Percentiles rank a stretch among this genome's conserved stretches.
phyloP scores from a whole-genome alignment of 2,329 filamentous ascomycete species.

The Beauveria varroae region DNA sequence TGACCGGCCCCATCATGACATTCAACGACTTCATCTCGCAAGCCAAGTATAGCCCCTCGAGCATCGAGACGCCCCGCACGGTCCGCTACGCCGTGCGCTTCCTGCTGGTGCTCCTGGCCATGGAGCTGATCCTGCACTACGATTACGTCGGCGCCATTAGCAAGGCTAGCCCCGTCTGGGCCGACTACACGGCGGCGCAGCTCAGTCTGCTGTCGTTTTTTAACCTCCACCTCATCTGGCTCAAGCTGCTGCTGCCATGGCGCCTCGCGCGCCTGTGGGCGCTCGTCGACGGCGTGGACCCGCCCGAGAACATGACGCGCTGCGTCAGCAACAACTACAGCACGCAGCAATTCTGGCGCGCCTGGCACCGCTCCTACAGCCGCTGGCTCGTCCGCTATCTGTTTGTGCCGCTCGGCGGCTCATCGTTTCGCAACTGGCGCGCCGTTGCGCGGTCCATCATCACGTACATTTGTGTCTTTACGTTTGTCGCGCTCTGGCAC shows the following conservation, averaged over 20 bases:
- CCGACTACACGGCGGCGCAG: constrained; percentile 75
- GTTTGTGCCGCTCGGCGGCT: constrained; percentile 82
- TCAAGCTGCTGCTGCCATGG: constrained; percentile 94
- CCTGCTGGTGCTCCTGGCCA: constrained; percentile 67
- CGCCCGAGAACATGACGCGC: constrained; percentile 96
- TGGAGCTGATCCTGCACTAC: constrained; percentile 88
- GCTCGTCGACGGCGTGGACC: constrained; percentile 82
- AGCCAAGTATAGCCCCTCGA: constrained; percentile 63
- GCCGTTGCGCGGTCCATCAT: constrained; percentile 51
- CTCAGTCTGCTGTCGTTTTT: constrained; percentile 88
- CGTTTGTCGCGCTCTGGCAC: constrained; percentile 96
- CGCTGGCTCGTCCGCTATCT: constrained; percentile 92
- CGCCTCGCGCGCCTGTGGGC: constrained; percentile 98
- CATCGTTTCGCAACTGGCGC: constrained; percentile 38
- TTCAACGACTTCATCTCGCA: constrained; percentile 98
- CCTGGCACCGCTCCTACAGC: constrained; percentile 94
- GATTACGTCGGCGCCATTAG: constrained; percentile 92
- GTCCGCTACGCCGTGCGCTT: constrained; percentile 79
- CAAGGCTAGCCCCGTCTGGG: constrained; percentile 73
- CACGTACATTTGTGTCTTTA: constrained; percentile 83
- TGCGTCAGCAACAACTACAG: constrained; percentile 95
- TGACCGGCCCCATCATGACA: constrained; percentile 87
- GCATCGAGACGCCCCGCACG: constrained; percentile 63
- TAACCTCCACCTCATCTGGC: constrained; percentile 95
- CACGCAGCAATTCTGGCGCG: constrained; percentile 85